Base-by-base conservation (phyloP, 1,284 basidiomycete genomes). In the Salmacisia buchloeana region DNA sequence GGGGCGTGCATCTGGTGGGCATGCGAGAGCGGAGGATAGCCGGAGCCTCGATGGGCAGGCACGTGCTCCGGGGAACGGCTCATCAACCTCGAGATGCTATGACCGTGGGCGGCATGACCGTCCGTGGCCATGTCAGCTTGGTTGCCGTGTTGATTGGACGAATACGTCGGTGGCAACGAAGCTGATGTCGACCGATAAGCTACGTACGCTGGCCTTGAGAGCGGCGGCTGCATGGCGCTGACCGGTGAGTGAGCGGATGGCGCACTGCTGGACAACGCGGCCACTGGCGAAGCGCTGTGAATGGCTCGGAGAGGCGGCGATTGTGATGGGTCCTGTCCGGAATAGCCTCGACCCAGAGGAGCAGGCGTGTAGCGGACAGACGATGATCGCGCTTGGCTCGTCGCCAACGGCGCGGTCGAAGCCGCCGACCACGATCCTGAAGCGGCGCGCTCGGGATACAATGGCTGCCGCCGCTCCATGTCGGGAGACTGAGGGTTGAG, bases 121-220 rank as follows among this genome's bases (percentile, higher is more conserved):
- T 43, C 18, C 18, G 39, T n/a, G 18, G 23, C 23, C 15, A 21
- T 6, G 39, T 43, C 45, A 54, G 27, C 10, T 18, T 25, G 27
- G 21, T 54, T 15, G 6, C 49, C 49, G 27, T 54, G 49, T 3
- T 25, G 29, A 33, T n/a, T n/a, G 13, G 49, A 31, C 15, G 49
- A 27, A n/a, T 54, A 54, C 13, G 29, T 54, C 15, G 49, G 49
- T 10, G 29, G 18, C 3, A 54, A 27, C 15, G 49, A 54, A 2
- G 49, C 49, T 31, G 49, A 54, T 13, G 29, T 54, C 3, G 49
- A 54, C 29, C 49, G 49, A n/a, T 54, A 54, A 1, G 49, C 49
- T 7, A 54, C 49, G 34, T 54, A 54, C 3, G 29, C 49, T n/a
- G 49, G 49, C 29, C 49, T 9, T 7, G 25, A 31, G 12, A 54